Conservation (phyloP, 2,329 filamentous ascomycete genomes). For the Biscogniauxia sp. region DNA sequence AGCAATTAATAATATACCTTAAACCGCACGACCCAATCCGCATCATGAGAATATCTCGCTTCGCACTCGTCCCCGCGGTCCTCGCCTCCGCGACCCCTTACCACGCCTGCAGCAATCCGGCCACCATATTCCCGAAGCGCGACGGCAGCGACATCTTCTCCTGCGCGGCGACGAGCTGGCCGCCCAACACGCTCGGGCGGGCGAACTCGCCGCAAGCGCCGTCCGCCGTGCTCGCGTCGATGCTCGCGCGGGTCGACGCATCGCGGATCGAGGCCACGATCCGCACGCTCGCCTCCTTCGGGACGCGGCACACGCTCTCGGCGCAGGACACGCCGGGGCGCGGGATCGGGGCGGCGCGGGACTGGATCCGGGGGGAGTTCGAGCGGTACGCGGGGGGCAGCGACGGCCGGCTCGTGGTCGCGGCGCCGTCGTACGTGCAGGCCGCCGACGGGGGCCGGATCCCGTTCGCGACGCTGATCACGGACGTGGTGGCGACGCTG, state of each 20-base stretch:
- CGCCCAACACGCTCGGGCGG: constrained; percentile 25
- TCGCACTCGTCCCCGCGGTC: constrained; percentile 13
- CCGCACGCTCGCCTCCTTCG: constrained; percentile 53
- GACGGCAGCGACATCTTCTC: constrained; percentile 12
- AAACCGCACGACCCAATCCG: neutral
- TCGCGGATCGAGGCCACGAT: constrained; percentile 49
- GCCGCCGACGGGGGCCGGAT: constrained; percentile 42
- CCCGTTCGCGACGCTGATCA: constrained; percentile 49
- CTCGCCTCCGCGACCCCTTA: constrained; percentile 11
- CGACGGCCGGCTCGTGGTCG: constrained; percentile 50
- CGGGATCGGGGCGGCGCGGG: constrained; percentile 53
- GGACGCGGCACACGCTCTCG: constrained; percentile 56
- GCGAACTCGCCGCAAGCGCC: constrained; percentile 29
- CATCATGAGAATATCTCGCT: constrained; percentile 13
- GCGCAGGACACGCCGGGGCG: constrained; percentile 46
- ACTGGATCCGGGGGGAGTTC: constrained; percentile 55
- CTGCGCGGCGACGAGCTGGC: constrained; percentile 31
- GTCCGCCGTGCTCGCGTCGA: constrained; percentile 25
- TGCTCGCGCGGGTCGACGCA: constrained; percentile 34
- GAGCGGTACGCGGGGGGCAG: constrained; percentile 43
- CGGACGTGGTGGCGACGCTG: constrained; percentile 51
- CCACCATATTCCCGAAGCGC: constrained; percentile 8
- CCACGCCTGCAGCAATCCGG: constrained; percentile 21
- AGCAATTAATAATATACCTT: neutral
- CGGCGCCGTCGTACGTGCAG: constrained; percentile 51